phyloP scores from a whole-genome alignment of 192 early-diverging fungal genomes.

The Backusella tarrabulga region DNA sequence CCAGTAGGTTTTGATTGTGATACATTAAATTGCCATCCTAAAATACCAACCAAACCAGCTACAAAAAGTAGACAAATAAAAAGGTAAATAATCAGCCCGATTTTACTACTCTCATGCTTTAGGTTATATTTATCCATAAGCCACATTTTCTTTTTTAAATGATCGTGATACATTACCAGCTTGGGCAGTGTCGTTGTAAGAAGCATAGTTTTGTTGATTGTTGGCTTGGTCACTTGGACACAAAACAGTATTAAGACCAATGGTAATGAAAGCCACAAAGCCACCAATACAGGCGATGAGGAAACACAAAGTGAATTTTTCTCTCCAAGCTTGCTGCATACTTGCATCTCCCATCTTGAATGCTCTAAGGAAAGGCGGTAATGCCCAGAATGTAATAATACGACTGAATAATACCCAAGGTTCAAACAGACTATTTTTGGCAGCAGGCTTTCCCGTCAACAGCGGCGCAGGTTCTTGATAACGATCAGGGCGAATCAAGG shows the following conservation, averaged over 20 bases:
- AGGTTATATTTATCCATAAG: background rate
- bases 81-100: slow-evolving; percentile 1
- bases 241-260: slow-evolving; percentile 63
- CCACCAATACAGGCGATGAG: slow-evolving; percentile 79
- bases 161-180: slow-evolving; percentile 15
- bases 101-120: background rate
- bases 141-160: background rate
- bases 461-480: slow-evolving; percentile 65
- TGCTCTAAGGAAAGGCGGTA: slow-evolving; percentile 55
- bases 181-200: slow-evolving; percentile 37
- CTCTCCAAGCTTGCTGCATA: slow-evolving; percentile 84
- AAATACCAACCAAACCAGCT: slow-evolving; percentile 38
- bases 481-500: slow-evolving; percentile 69
- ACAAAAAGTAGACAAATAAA: slow-evolving; percentile 30
- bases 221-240: slow-evolving; percentile 55
- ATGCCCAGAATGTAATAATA: slow-evolving; percentile 70
- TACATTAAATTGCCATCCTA: slow-evolving; percentile 48
- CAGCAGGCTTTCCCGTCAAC: slow-evolving; percentile 56
- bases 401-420: slow-evolving; percentile 70
- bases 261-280: slow-evolving; percentile 79
- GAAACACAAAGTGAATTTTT: slow-evolving; percentile 76
- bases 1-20: slow-evolving; percentile 19
- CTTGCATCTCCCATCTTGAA: slow-evolving; percentile 54
- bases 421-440: slow-evolving; percentile 38
- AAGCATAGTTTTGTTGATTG: slow-evolving; percentile 49